Evolutionary conservation across 257 asterid genomes (phyloP).

Genomic region (Capsicum rhomboideum): DNA sequence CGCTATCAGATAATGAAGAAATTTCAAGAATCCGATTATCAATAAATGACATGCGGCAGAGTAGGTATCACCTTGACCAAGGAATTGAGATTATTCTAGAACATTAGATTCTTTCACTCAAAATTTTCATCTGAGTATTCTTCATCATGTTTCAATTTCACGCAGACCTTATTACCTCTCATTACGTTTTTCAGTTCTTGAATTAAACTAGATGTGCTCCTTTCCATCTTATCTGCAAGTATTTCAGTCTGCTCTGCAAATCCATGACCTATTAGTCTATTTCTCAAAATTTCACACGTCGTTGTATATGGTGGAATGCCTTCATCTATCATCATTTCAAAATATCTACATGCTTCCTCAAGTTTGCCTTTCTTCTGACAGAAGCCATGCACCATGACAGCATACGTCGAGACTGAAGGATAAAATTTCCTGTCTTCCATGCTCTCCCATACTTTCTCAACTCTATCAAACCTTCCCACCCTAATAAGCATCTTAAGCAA

Average conservation of each 20-base stretch:
- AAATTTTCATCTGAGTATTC: conserved; percentile 38
- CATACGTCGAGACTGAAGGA: conserved; percentile 73
- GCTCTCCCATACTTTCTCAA: conserved; percentile 55
- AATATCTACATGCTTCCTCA: conserved; percentile 67
- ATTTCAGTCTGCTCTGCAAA: conserved; percentile 57
- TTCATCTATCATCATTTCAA: conserved; percentile 84
- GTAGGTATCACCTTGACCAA: not conserved
- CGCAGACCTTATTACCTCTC: conserved; percentile 41
- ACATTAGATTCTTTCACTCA: not conserved
- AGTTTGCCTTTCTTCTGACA: conserved; percentile 68
- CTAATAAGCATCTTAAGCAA: conserved; percentile 77
- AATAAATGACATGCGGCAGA: not conserved
- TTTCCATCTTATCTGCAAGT: conserved; percentile 82
- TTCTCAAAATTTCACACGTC: conserved; percentile 63
- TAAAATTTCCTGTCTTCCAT: conserved; percentile 68
- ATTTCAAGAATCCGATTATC: not conserved
- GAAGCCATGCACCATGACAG: conserved; percentile 85
- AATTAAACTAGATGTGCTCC: conserved; percentile 52
- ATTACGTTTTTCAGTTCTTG: conserved; percentile 43
- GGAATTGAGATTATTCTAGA: not conserved
- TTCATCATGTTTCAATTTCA: conserved; percentile 24
- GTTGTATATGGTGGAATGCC: conserved; percentile 69
- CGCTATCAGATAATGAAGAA: not conserved
- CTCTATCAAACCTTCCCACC: conserved; percentile 74
- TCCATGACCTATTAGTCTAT: conserved; percentile 56